Evolutionary conservation across 31 red algal genomes (phyloP), one percentile per base, ranked within the genome.

Genomic region (Odonthalia washingtoniensis): DNA sequence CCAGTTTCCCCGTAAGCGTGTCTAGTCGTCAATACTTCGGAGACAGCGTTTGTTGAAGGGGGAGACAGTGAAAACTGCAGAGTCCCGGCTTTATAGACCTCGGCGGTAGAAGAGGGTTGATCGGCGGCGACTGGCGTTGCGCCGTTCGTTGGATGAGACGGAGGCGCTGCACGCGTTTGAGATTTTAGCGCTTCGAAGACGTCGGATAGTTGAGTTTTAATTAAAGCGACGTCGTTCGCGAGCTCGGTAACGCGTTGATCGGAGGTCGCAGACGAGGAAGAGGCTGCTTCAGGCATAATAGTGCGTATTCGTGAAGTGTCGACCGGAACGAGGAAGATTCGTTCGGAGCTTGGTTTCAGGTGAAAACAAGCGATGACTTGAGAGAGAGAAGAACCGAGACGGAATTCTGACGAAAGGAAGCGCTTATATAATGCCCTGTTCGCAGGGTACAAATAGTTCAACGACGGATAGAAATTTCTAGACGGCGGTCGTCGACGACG

Each of bases 31-130:
- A 83, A 43, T 3, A 43, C 28, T 17, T 26, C 39, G 80, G 0
- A 68, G 16, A 83, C 64, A 40, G 80, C 60, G 3, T 70, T 0
- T 16, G 80, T 42, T 18, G 80, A 83, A 14, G 64, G 80, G 21
- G 80, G 4, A 35, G 62, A 62, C 80, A 83, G 62, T 57, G 64
- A 66, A 0, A 83, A 69, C 33, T 0, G 62, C 6, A 83, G 44
- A 38, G 21, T 26, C 0, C 61, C 80, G 0, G 16, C 39, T 24
- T 70, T 37, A n/a, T 83, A 70, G 18, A 37, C 33, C 40, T 36
- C 80, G 21, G 60, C 39, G 5, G 62, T 62, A 53, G 77, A 28
- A 63, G 9, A 0, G 12, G 39, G 5, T 9, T 30, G 72, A 40
- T 41, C 72, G 37, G 60, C 31, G 24, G 80, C 9, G 28, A n/a